Base-by-base conservation (phyloP, 2,329 filamentous ascomycete species). In the Neodidymelliopsis sp. region DNA sequence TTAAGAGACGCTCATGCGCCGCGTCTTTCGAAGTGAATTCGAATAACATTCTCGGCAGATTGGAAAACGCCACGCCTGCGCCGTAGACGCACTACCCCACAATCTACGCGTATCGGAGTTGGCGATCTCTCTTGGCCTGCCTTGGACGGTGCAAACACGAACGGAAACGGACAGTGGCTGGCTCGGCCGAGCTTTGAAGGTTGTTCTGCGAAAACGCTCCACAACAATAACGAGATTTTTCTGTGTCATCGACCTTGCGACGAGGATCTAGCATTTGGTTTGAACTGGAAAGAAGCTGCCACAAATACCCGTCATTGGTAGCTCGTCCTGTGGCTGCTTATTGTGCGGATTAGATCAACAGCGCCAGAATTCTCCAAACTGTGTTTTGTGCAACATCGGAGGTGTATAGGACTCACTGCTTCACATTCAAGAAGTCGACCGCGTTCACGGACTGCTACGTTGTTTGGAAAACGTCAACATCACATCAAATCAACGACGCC, bases 1-100 rank as follows among this genome's bases (percentile, higher is more conserved):
- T 38, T 28, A 39, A 36, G 23, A 45, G 31, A 15, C 10, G 24
- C 13, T 13, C 29, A 25, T 15, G n/a, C 18, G 40, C 40, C 23
- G 13, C 33, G 20, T 9, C 12, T 23, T 18, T 19, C 13, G 22
- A 16, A 10, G 20, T 20, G 22, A 22, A n/a, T 19, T 19, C 33
- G 25, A 37, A 37, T 37, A 42, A 20, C 13, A 33, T 16, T 15
- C 13, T 22, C 25, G 38, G 37, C 37, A 16, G 25, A n/a, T 10
- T 20, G 30, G 27, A 23, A 13, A 29, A 6, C 12, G 15, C 24
- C 37, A 6, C 12, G 15, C 24, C 37, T 12, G 28, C 20, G 13
- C 15, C 20, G 19, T 13, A 37, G 22, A 4, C 22, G 35, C 2
- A n/a, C 31, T 41, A 50, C 35, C 35, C 40, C 47, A 50, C 29